Conservation (phyloP, 2,329 filamentous ascomycete species). For the Pezicula neosporulosa region DNA sequence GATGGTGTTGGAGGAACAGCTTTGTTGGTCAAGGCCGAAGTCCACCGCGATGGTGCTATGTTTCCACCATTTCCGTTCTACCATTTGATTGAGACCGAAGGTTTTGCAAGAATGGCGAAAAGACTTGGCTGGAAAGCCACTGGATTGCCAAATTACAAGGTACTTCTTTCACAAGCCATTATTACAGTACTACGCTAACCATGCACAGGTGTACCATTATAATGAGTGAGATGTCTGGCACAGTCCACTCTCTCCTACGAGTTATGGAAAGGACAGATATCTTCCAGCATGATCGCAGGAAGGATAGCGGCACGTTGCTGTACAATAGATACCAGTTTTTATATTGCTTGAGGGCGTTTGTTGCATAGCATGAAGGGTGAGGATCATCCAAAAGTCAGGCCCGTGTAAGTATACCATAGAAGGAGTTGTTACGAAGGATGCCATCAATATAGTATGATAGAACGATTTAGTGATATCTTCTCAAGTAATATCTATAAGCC, state of each 20-base stretch:
- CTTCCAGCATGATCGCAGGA: not conserved
- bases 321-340: slow-evolving; percentile 3
- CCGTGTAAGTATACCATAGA: slow-evolving; percentile 20
- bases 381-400: slow-evolving; percentile 4
- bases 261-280: slow-evolving; percentile 1
- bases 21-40: slow-evolving; percentile 90
- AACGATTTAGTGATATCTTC: not conserved
- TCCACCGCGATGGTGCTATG: slow-evolving; percentile 97
- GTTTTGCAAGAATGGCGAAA: slow-evolving; percentile 95
- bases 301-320: slow-evolving; percentile 2
- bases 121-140: slow-evolving; percentile 80
- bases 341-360: slow-evolving; percentile 15
- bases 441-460: slow-evolving; percentile 1
- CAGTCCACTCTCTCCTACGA: slow-evolving; percentile 18
- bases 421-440: slow-evolving; percentile 5
- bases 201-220: slow-evolving; percentile 75
- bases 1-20: slow-evolving; percentile 95
- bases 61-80: slow-evolving; percentile 97
- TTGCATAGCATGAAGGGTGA: slow-evolving; percentile 16
- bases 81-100: slow-evolving; percentile 95
- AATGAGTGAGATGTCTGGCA: slow-evolving; percentile 61
- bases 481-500: no score
- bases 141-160: slow-evolving; percentile 96
- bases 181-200: slow-evolving; percentile 4
- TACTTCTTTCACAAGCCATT: slow-evolving; percentile 40